A percentile compares a stretch with the other conserved stretches of the same genome.
phyloP scores from a whole-genome alignment of 2,329 filamentous ascomycete genomes.

The Colletotrichum paranaense region DNA sequence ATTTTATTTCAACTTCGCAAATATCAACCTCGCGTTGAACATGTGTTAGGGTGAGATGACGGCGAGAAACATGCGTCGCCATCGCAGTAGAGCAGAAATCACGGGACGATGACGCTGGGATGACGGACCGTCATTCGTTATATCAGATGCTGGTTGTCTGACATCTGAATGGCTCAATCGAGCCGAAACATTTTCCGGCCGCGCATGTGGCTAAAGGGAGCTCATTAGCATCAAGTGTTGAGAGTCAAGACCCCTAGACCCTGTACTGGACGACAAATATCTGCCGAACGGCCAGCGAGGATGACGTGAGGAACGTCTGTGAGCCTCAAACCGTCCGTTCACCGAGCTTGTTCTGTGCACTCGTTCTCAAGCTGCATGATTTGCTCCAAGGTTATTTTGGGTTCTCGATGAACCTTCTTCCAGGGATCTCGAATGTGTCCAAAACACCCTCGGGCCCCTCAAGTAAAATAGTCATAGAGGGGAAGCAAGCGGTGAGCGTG shows the following conservation, averaged over 20 bases:
- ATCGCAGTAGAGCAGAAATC: neutral
- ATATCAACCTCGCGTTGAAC: neutral
- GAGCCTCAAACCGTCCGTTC: slow-evolving; percentile 19
- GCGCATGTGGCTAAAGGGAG: neutral
- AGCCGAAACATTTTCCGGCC: neutral
- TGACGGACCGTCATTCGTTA: neutral
- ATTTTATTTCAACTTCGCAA: neutral
- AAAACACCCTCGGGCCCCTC: slow-evolving; percentile 21
- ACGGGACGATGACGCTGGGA: neutral
- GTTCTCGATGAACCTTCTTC: slow-evolving; percentile 24
- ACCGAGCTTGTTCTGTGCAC: neutral
- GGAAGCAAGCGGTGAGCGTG: neutral
- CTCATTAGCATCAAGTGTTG: neutral
- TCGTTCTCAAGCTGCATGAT: neutral
- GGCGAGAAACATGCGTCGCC: too few species aligned
- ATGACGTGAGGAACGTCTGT: neutral
- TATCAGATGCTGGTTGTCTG: neutral
- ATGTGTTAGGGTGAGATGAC: neutral
- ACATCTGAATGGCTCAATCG: neutral
- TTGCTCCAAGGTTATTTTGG: slow-evolving; percentile 13
- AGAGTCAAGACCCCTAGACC: slow-evolving; percentile 17
- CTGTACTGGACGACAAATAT: slow-evolving; percentile 9
- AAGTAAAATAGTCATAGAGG: neutral
- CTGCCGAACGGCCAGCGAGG: neutral
- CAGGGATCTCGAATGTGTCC: slow-evolving; percentile 6